Base-by-base conservation (phyloP, 1,284 basidiomycete genomes). In the Somion occarium region DNA sequence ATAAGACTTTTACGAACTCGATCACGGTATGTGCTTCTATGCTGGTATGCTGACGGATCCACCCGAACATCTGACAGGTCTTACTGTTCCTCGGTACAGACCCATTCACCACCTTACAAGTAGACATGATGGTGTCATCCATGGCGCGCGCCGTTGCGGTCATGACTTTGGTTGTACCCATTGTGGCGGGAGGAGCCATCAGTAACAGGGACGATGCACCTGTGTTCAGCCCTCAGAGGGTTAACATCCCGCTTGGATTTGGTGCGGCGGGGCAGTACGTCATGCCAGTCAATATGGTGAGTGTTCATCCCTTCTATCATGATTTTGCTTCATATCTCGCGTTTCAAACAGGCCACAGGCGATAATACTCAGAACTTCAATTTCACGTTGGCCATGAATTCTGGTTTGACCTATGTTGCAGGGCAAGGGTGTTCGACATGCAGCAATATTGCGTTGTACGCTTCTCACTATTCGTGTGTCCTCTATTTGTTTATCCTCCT, bases 331-430 rank as follows among this genome's bases (percentile, higher is more conserved):
- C 5, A 12, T 37, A 20, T 18, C 15, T 7, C 15, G 34, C 34
- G n/a, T 11, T 11, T 11, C 27, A 19, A 11, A 12, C 47, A 63
- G 63, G 56, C 46, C 27, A 57, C 61, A 15, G 63, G 53, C 25
- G 48, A 61, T 13, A 51, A 60, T 23, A 56, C 62, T 3, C 71
- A 73, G 56, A 55, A 65, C 34, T 71, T 73, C 60, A 63, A 62
- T 48, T 71, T 73, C 51, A 69, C 68, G 24, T 49, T 75, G n/a
- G 63, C 70, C 3, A 72, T 68, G 5, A 67, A 68, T 41, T 68
- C 69, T 0, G 70, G 69, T 7, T 66, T 65, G 34, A 65, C 62
- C 2, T 61, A 64, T 9, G 70, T 73, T 15, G 70, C 69, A 7
- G 71, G 69, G 9, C 51, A 59, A 11, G 52, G 53, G 15, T 73